Conservation (phyloP, 2,329 filamentous ascomycete genomes). For the Calonectria pseudoreteaudii region DNA sequence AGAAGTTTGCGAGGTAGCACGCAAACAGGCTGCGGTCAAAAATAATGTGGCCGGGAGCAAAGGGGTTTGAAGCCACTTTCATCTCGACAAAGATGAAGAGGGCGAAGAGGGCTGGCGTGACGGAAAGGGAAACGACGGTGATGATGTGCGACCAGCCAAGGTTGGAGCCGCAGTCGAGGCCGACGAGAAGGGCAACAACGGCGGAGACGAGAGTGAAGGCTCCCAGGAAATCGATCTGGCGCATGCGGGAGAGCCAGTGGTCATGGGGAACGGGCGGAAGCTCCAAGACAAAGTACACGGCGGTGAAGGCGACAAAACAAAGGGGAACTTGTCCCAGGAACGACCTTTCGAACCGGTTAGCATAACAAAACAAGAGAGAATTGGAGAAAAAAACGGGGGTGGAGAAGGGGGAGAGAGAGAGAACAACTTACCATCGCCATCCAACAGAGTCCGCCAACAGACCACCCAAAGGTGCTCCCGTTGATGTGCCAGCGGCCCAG, state of each 20-base stretch:
- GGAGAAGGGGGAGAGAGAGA: background rate
- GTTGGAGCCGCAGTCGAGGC: conserved; percentile 80
- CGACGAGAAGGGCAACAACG: conserved; percentile 74
- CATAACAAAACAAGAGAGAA: background rate
- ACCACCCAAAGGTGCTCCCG: conserved; percentile 78
- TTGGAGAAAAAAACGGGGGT: background rate
- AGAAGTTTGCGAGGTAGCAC: conserved; percentile 79
- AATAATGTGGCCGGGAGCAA: conserved; percentile 80
- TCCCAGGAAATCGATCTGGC: conserved; percentile 79
- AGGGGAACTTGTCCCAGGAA: conserved; percentile 79
- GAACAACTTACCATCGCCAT: conserved; percentile 73
- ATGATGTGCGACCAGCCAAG: conserved; percentile 72
- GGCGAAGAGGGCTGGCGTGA: conserved; percentile 69
- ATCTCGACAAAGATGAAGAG: conserved; percentile 78
- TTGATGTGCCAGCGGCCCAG: conserved; percentile 74
- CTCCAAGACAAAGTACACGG: conserved; percentile 72
- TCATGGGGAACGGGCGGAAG: conserved; percentile 70
- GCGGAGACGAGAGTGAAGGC: conserved; percentile 74
- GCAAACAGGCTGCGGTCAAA: conserved; percentile 75
- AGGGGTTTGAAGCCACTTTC: conserved; percentile 75
- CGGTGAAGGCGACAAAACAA: conserved; percentile 72
- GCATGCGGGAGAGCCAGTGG: conserved; percentile 75
- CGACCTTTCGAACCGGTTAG: conserved; percentile 59
- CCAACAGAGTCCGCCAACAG: conserved; percentile 78
- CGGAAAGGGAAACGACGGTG: conserved; percentile 68